Base-by-base conservation (phyloP, 129 eudicot genomes). In the Helichrysum umbraculigerum region DNA sequence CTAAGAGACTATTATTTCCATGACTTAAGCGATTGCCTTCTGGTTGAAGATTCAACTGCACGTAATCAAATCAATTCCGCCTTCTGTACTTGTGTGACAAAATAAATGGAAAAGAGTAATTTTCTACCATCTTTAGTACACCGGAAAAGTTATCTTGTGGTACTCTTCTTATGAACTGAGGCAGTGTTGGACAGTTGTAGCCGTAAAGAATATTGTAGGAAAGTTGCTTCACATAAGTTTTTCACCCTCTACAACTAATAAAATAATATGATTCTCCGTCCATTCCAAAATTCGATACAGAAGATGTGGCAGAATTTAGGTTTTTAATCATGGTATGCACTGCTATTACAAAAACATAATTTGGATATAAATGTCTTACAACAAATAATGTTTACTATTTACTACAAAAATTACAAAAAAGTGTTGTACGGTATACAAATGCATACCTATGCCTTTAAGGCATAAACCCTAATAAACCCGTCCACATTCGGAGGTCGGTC, bases 171-270 rank as follows among this genome's bases (percentile, higher is more conserved):
- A 39, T 61, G 28, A 59, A 60, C 70, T 60, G 21, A 41, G 50
- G 10, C 34, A 29, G 30, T 42, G 16, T 25, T 5, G 29, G 6
- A 34, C 21, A 21, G 15, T 20, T 34, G 37, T 71, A 19, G 50
- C 14, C 20, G 68, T 72, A 33, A 56, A 73, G 37, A 58, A 22
- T 73, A 22, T 73, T 39, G 59, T 58, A 32, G 35, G 54, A 56
- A 72, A 72, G 58, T 12, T 3, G 41, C 6, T 35, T 35, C 41
- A 35, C 41, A 35, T 35, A 35, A 6, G 41, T 35, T 35, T 35
- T 35, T 39, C 47, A 39, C 12, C 47, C 3, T 39, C 47, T 39
- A 39, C 47, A 8, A 9, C 47, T 8, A 39, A 2, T 8, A 39
- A 35, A 35, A 35, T 1, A 39, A 8, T 34, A 39, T 39, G 47